phyloP scores from a whole-genome alignment of 441 rosid genomes.

The Biscutella laevigata region DNA sequence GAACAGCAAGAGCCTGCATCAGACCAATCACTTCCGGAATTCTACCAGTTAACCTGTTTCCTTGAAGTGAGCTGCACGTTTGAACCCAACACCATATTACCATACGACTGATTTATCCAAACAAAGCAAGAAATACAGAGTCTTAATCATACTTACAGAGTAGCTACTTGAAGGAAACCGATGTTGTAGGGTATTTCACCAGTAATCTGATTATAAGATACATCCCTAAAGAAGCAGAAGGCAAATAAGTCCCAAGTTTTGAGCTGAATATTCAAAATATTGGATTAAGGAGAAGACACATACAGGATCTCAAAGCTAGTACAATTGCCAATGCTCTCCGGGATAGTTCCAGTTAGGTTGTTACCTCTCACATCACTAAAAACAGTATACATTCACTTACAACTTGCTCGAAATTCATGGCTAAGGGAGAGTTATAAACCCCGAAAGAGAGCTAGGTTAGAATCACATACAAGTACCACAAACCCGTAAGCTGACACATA shows the following conservation, averaged over 20 bases:
- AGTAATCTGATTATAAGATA: slow-evolving; percentile 69
- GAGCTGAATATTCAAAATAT: not conserved
- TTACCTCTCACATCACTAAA: slow-evolving; percentile 89
- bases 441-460: not conserved
- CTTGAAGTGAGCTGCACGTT: slow-evolving; percentile 74
- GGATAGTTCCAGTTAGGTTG: slow-evolving; percentile 68
- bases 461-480: slow-evolving; percentile 99
- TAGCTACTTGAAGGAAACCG: slow-evolving; percentile 95
- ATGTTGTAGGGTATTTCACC: slow-evolving; percentile 87
- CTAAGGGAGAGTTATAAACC: not conserved
- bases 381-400: not conserved
- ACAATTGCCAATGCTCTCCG: slow-evolving; percentile 82
- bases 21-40: slow-evolving; percentile 87
- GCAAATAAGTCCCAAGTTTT: not conserved
- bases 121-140: not conserved
- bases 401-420: not conserved
- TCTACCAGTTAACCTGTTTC: slow-evolving; percentile 64
- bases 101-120: not conserved
- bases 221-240: slow-evolving; percentile 42
- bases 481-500: slow-evolving; percentile 83
- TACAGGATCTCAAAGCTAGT: slow-evolving; percentile 90
- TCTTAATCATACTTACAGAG: slow-evolving; percentile 55
- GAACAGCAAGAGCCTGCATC: slow-evolving; percentile 95
- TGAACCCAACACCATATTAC: not conserved
- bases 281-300: no score